Conservation (phyloP, 139 green algal species). For the Chlamydomonas incerta region DNA sequence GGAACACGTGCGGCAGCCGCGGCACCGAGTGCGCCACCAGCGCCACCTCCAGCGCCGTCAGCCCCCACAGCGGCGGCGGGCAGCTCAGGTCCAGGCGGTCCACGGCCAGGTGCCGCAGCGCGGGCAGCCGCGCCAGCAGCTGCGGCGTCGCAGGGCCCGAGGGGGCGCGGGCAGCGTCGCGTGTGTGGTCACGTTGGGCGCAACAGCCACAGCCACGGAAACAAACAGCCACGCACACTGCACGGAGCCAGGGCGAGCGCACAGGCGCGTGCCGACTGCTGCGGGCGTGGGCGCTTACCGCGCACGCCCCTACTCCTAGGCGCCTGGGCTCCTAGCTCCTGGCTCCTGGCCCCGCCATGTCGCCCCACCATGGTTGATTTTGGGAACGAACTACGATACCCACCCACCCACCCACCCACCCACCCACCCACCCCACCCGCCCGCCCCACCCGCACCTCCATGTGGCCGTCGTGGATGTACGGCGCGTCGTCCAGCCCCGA, state of each 20-base stretch:
- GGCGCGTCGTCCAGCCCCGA: constrained; percentile 3
- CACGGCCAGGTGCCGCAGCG: background rate
- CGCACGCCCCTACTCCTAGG: too few species aligned
- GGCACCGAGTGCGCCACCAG: constrained; percentile 12
- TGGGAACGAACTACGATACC: too few species aligned
- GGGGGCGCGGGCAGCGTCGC: background rate
- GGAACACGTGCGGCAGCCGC: constrained; percentile 22
- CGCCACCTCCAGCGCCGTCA: constrained; percentile 13
- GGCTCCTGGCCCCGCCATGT: too few species aligned
- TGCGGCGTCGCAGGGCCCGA: background rate
- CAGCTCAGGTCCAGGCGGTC: constrained; percentile 4
- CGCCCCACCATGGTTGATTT: too few species aligned
- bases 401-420: too few species aligned
- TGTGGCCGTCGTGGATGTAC: constrained; percentile 6
- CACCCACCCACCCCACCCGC: background rate
- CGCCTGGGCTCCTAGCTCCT: too few species aligned
- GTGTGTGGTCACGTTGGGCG: background rate
- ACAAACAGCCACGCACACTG: too few species aligned
- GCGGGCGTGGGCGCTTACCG: too few species aligned
- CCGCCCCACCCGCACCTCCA: constrained; percentile 2
- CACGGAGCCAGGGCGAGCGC: too few species aligned
- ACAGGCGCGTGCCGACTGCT: too few species aligned
- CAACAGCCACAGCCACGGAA: too few species aligned
- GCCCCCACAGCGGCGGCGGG: background rate
- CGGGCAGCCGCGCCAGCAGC: constrained; percentile 11